Conservation (phyloP, 2,329 filamentous ascomycete genomes). For the Cytospora chrysosperma region DNA sequence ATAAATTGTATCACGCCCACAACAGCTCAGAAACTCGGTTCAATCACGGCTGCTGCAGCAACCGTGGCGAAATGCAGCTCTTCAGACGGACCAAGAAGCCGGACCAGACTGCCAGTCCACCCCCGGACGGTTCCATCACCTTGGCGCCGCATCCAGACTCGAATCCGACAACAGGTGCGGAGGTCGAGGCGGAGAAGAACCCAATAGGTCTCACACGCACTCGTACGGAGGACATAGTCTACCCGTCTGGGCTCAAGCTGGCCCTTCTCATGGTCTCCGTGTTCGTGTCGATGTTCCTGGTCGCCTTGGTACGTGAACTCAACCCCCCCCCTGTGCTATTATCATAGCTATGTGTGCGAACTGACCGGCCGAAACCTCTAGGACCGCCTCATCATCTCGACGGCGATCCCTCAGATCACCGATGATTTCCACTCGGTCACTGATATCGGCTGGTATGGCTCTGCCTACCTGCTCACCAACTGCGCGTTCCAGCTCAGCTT, state of each 20-base stretch:
- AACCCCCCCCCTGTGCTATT: neutral
- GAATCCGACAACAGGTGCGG: neutral
- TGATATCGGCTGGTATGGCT: slow-evolving; percentile 42
- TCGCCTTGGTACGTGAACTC: slow-evolving; percentile 33
- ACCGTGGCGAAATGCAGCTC: slow-evolving; percentile 12
- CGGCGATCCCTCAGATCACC: slow-evolving; percentile 41
- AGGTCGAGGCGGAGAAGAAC: slow-evolving; percentile 12
- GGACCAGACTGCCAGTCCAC: slow-evolving; percentile 6
- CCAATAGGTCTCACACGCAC: slow-evolving; percentile 25
- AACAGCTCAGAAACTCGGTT: neutral
- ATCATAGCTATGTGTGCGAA: neutral
- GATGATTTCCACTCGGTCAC: slow-evolving; percentile 39
- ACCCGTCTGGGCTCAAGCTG: slow-evolving; percentile 36
- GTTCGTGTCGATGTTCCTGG: slow-evolving; percentile 39
- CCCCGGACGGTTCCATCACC: slow-evolving; percentile 1
- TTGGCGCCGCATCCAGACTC: neutral
- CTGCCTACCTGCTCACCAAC: slow-evolving; percentile 38
- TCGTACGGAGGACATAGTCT: slow-evolving; percentile 32
- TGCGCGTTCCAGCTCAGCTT: slow-evolving; percentile 41
- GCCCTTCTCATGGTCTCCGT: slow-evolving; percentile 35
- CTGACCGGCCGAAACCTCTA: neutral
- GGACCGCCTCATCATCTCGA: slow-evolving; percentile 39
- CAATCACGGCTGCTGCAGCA: neutral
- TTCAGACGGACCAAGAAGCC: slow-evolving; percentile 21
- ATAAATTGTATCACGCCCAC: neutral